Base-by-base conservation (phyloP, 1,284 basidiomycete genomes). In the Puccinia coronata region DNA sequence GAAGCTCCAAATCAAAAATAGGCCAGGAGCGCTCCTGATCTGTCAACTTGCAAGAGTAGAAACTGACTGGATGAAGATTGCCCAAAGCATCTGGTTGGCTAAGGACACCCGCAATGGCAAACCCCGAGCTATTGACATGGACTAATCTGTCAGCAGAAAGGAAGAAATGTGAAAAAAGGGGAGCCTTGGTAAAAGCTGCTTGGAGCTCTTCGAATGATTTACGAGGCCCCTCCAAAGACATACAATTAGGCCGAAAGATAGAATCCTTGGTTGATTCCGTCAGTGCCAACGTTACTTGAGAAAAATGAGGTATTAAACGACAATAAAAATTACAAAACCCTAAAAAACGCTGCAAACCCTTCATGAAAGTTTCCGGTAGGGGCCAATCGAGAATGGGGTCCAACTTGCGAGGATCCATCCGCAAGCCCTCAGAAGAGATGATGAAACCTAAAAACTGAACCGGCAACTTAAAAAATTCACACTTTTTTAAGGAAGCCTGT, bases 51-150 rank as follows among this genome's bases (percentile, higher is more conserved):
- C 67, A 0, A 9, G 77, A 80, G 59, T 59, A 80, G 31, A 47
- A 80, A 20, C 43, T 53, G 23, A 70, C 77, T 1, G 67, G 77
- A 16, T 12, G 25, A 23, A 71, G n/a, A 4, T 61, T 47, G 0
- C 67, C 67, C 20, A 20, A 3, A 25, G 0, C 18, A 72, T 80
- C 55, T 18, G 77, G 67, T 55, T 80, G 77, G 25, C 49, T 69
- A 1, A 71, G 53, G 3, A 72, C 57, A 6, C 36, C 77, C 23
- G 77, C 65, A 11, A 80, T 57, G 8, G 77, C 69, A 49, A 34
- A 71, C 1, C 77, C 67, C 25, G 67, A 80, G n/a, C 67, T 57
- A 25, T 80, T 69, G 1, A 80, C 77, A n/a, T 78, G 76, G 0
- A 78, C 20, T 1, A 51, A 28, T 34, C 75, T 31, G 9, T 61